Evolutionary conservation across 768 basidiomycete species (phyloP), one percentile per base, ranked within the genome.

Genomic region (Baorangia bicolor): DNA sequence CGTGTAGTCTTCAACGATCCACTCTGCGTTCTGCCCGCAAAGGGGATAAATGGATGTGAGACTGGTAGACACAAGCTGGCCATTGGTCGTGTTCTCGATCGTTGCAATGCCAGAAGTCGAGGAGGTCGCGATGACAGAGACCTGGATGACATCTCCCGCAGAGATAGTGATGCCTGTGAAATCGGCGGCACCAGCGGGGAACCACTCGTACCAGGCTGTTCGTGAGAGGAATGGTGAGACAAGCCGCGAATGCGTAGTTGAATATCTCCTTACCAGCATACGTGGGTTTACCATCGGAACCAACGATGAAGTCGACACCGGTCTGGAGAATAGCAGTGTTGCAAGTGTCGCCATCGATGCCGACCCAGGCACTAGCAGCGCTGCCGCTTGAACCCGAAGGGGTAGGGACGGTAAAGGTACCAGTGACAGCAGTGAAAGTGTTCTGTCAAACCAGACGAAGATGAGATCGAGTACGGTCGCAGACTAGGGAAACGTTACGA

Each of bases 191-290:
- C 1, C 0, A 7, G 6, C 43, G n/a, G 57, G 57, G 13, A 34
- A 42, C 58, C 49, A 60, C 21, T 60, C 58, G 38, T 52, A 56
- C 50, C 46, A 61, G 13, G 50, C 56, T 57, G n/a, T 31, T 35
- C 33, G 14, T 28, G 3, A 31, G 30, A 16, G 21, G 18, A 39
- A 8, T 25, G 18, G n/a, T 49, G 47, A 58, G 47, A 56, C 2
- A 23, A 5, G 5, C n/a, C 3, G 8, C 12, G 8, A 20, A 18
- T 11, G 16, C 14, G 11, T n/a, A 6, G 18, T 7, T 10, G 11
- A 35, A 11, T 13, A 7, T 25, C 13, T 43, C 34, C 37, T 44
- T 44, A 58, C 57, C 53, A 13, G 14, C 8, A 16, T 48, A 57
- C 16, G 21, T 41, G 21, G 41, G 18, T 39, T 30, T 5, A 35